Conservation (phyloP, 2,329 filamentous ascomycete species). For the Rutstroemia sp. region DNA sequence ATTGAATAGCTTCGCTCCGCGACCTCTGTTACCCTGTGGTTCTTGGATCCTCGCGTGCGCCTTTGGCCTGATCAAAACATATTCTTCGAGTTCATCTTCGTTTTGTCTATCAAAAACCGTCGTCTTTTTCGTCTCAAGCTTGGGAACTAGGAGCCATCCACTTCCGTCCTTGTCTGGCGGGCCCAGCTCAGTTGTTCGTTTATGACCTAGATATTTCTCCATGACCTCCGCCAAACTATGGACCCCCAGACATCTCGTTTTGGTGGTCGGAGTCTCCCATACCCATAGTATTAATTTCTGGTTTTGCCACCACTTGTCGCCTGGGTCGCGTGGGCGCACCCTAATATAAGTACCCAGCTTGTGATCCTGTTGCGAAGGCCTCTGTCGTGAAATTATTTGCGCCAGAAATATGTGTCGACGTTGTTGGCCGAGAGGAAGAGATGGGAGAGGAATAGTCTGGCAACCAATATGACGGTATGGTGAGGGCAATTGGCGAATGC, state of each 20-base stretch:
- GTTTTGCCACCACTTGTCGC: not conserved
- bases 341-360: not conserved
- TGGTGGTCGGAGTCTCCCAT: not conserved
- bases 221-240: not conserved
- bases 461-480: not conserved
- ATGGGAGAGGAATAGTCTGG: not conserved
- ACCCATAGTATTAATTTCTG: not conserved
- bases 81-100: not conserved
- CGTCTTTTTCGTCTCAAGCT: not conserved
- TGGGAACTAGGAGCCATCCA: not conserved
- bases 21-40: not conserved
- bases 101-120: not conserved
- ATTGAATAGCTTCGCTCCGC: not conserved
- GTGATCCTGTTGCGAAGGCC: not conserved
- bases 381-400: not conserved
- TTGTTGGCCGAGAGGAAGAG: not conserved
- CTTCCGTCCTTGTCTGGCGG: too few species aligned
- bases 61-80: not conserved
- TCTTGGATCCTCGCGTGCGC: not conserved
- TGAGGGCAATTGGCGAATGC: not conserved
- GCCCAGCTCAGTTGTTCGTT: not conserved
- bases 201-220: not conserved
- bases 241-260: not conserved
- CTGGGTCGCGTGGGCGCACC: not conserved
- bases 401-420: not conserved